These are phyloP conservation scores for Chrysosphaeria jannelii DNA, from an alignment of 2,329 filamentous ascomycete species.

Conservation along the genomic window DNA sequence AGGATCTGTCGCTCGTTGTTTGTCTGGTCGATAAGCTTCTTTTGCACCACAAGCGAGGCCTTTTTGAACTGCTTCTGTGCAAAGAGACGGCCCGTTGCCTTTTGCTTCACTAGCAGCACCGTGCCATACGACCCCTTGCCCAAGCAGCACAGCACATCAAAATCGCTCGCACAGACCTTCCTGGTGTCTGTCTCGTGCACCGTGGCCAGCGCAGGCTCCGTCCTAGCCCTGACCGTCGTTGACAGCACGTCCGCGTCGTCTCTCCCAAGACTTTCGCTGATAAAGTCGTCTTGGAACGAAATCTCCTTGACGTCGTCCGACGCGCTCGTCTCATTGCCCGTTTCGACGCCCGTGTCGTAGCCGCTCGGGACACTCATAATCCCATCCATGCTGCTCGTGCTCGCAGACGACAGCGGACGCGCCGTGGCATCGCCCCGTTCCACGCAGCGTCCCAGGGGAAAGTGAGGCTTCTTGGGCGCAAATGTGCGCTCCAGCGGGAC, in stretches of 20 bases:
- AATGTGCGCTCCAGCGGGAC: background rate
- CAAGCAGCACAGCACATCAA: conserved; percentile 68
- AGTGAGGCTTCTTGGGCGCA: conserved; percentile 1
- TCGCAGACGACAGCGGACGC: background rate
- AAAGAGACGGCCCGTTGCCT: conserved; percentile 59
- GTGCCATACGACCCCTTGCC: conserved; percentile 94
- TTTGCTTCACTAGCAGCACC: conserved; percentile 77
- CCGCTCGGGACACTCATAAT: conserved; percentile 26
- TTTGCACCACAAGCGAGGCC: conserved; percentile 79
- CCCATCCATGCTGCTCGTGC: conserved; percentile 26
- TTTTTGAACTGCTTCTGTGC: conserved; percentile 98
- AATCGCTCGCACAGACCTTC: conserved; percentile 82
- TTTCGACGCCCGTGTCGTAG: conserved; percentile 14
- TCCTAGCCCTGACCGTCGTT: background rate
- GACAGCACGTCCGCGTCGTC: conserved; percentile 5
- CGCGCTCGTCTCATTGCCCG: conserved; percentile 25
- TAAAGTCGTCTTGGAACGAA: conserved; percentile 55
- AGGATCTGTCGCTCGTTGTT: conserved; percentile 88
- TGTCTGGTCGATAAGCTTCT: conserved; percentile 86
- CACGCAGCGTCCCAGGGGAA: no score
- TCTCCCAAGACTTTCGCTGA: conserved; percentile 30
- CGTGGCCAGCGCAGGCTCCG: background rate
- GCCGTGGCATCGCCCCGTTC: conserved; percentile 3
- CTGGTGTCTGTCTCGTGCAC: conserved; percentile 11
- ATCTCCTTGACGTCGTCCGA: conserved; percentile 28